Percentiles rank a stretch among this genome's conserved stretches.
Evolutionary conservation across 306 rosid species (phyloP).

Genomic region (Hippophae rhamnoides): DNA sequence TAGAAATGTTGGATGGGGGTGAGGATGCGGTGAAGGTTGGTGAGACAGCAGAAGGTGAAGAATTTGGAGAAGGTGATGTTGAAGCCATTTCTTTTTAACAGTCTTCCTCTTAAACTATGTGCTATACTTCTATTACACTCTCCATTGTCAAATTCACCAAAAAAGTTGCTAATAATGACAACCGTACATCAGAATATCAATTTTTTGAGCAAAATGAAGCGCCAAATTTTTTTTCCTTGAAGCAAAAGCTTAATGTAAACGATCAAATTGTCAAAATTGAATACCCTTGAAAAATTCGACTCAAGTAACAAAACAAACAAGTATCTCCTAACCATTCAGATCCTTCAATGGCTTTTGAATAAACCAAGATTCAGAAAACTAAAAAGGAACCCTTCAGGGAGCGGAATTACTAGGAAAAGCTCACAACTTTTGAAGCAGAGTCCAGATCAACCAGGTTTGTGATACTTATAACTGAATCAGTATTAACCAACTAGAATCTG

Average conservation of each 20-base stretch:
- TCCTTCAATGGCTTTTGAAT: background rate
- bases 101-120: conserved; percentile 19
- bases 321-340: conserved; percentile 1
- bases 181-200: conserved; percentile 4
- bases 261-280: background rate
- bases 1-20: background rate
- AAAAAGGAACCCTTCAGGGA: conserved; percentile 7
- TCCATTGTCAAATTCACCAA: conserved; percentile 20
- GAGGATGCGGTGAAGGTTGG: conserved; percentile 32
- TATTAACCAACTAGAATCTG: conserved; percentile 12
- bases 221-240: conserved; percentile 6
- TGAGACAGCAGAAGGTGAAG: conserved; percentile 56
- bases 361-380: conserved; percentile 8
- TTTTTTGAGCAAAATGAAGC: conserved; percentile 21
- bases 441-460: conserved; percentile 18
- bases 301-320: background rate
- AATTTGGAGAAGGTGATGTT: conserved; percentile 49
- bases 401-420: conserved; percentile 11
- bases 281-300: background rate
- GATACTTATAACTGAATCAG: conserved; percentile 11
- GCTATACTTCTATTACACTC: conserved; percentile 19
- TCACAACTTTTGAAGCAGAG: conserved; percentile 1
- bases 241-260: conserved; percentile 10
- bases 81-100: conserved; percentile 46
- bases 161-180: conserved; percentile 8